Evolutionary conservation across 2,329 filamentous ascomycete genomes (phyloP).

Genomic region (Beauveria pseudobassiana): DNA sequence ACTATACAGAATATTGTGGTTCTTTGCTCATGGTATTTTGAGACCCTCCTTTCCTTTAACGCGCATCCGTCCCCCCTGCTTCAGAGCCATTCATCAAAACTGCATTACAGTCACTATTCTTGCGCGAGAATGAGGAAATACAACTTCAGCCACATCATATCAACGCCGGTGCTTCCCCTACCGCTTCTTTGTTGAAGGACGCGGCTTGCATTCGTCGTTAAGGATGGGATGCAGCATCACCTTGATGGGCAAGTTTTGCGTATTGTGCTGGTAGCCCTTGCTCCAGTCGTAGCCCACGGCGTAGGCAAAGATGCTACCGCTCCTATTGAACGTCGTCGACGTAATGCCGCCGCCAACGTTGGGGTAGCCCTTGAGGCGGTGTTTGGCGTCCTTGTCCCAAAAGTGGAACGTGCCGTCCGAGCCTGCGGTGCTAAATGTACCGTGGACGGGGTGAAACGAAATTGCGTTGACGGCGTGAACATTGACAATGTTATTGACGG

Average conservation of each 20-base stretch:
- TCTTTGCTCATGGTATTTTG: neutral
- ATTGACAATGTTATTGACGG: constrained; percentile 68
- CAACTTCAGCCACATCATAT: neutral
- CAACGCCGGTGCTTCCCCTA: constrained; percentile 23
- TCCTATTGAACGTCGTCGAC: constrained; percentile 83
- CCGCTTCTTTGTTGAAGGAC: constrained; percentile 53
- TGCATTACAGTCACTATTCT: neutral
- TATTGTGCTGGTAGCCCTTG: constrained; percentile 88
- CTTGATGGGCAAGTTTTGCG: constrained; percentile 64
- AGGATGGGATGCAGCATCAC: constrained; percentile 76
- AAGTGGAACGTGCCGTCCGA: constrained; percentile 95
- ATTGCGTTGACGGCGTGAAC: constrained; percentile 96
- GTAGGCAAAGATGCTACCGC: constrained; percentile 77
- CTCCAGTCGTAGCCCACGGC: constrained; percentile 97
- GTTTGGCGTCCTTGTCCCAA: constrained; percentile 90
- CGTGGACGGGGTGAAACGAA: constrained; percentile 92
- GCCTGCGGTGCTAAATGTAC: constrained; percentile 96
- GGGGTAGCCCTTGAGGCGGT: constrained; percentile 83
- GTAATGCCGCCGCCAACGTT: constrained; percentile 80
- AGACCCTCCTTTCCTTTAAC: neutral
- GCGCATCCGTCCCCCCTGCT: neutral
- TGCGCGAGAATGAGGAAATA: no score
- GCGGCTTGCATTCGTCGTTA: constrained; percentile 54
- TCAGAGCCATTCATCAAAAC: neutral
- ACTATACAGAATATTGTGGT: constrained; percentile 5